Conservation (phyloP, 805 yeast species). For the Ogataea corticis region DNA sequence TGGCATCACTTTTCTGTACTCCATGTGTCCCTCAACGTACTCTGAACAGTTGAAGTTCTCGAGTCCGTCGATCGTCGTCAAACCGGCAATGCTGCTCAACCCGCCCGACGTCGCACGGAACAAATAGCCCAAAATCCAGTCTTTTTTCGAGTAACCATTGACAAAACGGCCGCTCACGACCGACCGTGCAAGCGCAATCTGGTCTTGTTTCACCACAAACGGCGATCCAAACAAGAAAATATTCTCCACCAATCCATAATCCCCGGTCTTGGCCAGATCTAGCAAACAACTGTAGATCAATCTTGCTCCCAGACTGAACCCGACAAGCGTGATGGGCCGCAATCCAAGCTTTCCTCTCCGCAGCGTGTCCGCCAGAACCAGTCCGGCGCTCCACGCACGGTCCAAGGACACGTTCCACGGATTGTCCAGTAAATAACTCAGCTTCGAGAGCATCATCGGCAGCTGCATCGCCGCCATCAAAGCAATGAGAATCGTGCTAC, state of each 20-base stretch:
- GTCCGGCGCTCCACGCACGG: slow-evolving; percentile 96
- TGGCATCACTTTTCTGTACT: slow-evolving; percentile 94
- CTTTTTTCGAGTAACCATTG: slow-evolving; percentile 88
- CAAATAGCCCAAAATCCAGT: slow-evolving; percentile 94
- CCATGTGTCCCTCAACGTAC: slow-evolving; percentile 92
- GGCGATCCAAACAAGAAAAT: slow-evolving; percentile 90
- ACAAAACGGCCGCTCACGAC: slow-evolving; percentile 88
- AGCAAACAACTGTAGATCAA: slow-evolving; percentile 86
- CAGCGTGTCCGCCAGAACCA: slow-evolving; percentile 85
- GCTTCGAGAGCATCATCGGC: slow-evolving; percentile 88
- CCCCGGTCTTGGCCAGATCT: slow-evolving; percentile 83
- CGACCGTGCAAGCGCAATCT: slow-evolving; percentile 73
- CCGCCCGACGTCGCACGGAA: slow-evolving; percentile 97
- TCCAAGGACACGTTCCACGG: slow-evolving; percentile 98
- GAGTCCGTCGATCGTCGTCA: slow-evolving; percentile 73
- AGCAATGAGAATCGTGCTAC: slow-evolving; percentile 85
- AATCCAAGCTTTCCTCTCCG: slow-evolving; percentile 86
- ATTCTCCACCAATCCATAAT: slow-evolving; percentile 84
- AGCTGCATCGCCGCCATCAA: slow-evolving; percentile 90
- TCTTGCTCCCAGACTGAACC: slow-evolving; percentile 92
- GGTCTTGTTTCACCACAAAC: slow-evolving; percentile 73
- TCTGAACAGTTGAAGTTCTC: slow-evolving; percentile 90
- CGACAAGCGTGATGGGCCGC: slow-evolving; percentile 88
- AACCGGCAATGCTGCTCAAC: slow-evolving; percentile 84
- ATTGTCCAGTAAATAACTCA: slow-evolving; percentile 87